Evolutionary conservation across 805 yeast species (phyloP).

Genomic region (Zygosaccharomyces gambellarensis): DNA sequence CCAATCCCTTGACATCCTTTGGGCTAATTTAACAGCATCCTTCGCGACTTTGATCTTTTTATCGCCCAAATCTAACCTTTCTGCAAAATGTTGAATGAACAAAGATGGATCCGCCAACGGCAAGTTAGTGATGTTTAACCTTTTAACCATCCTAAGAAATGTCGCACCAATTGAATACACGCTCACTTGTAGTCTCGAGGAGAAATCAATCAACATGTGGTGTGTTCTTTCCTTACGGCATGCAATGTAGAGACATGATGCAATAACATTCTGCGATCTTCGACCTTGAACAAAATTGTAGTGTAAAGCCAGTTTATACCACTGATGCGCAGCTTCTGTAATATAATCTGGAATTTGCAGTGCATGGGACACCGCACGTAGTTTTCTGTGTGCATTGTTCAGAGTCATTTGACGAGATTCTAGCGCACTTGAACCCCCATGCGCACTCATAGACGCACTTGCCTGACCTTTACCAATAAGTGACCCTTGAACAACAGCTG

Average conservation of each 20-base stretch:
- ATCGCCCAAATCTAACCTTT: constrained; percentile 74
- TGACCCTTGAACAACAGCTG: constrained; percentile 93
- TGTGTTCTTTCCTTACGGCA: constrained; percentile 88
- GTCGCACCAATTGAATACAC: constrained; percentile 96
- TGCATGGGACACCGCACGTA: constrained; percentile 74
- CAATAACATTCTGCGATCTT: constrained; percentile 88
- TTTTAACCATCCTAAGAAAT: constrained; percentile 85
- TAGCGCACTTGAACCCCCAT: constrained; percentile 64
- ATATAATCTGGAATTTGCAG: constrained; percentile 78
- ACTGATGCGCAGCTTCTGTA: constrained; percentile 78
- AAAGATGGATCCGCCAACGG: constrained; percentile 94
- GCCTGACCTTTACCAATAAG: constrained; percentile 85
- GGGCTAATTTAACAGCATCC: constrained; percentile 84
- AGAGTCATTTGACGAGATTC: constrained; percentile 89
- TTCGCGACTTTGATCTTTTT: constrained; percentile 67
- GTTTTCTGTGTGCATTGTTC: constrained; percentile 73
- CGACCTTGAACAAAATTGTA: constrained; percentile 96
- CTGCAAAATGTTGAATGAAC: constrained; percentile 91
- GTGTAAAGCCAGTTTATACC: constrained; percentile 83
- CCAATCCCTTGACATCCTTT: constrained; percentile 93
- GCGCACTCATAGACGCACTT: constrained; percentile 53
- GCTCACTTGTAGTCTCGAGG: constrained; percentile 81
- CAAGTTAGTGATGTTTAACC: constrained; percentile 65
- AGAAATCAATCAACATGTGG: constrained; percentile 94
- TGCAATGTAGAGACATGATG: constrained; percentile 91